Percentiles rank a stretch among this genome's conserved stretches.
Conservation (phyloP, 2,329 filamentous ascomycete species). For the Laburnicola sp. region DNA sequence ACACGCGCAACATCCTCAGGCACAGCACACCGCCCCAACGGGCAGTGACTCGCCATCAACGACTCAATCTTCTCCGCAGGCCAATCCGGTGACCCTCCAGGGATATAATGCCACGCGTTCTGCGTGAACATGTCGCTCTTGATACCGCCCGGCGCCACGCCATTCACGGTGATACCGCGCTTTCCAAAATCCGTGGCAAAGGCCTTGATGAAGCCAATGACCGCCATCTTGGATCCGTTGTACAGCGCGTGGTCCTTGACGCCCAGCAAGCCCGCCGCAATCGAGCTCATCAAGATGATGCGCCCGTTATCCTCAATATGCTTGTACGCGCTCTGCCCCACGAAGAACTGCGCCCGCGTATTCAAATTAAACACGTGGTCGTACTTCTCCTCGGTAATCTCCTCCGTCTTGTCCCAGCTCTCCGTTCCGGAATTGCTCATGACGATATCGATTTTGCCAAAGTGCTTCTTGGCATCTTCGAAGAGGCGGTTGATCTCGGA, state of each 20-base stretch:
- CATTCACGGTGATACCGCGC: slow-evolving; percentile 71
- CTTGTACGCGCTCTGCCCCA: slow-evolving; percentile 74
- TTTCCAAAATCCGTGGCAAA: slow-evolving; percentile 72
- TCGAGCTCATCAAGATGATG: slow-evolving; percentile 74
- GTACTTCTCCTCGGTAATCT: slow-evolving; percentile 70
- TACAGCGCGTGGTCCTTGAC: slow-evolving; percentile 73
- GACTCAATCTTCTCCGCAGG: slow-evolving; percentile 55
- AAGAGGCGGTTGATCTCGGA: slow-evolving; percentile 63
- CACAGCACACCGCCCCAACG: slow-evolving; percentile 52
- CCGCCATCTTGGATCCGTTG: slow-evolving; percentile 71
- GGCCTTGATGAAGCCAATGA: slow-evolving; percentile 71
- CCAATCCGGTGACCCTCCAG: slow-evolving; percentile 54
- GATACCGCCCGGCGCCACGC: slow-evolving; percentile 71
- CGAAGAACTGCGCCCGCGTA: slow-evolving; percentile 73
- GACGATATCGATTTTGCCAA: slow-evolving; percentile 52
- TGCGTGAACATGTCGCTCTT: slow-evolving; percentile 77
- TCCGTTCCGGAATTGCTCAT: slow-evolving; percentile 64
- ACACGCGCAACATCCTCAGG: slow-evolving; percentile 52
- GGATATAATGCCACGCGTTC: slow-evolving; percentile 60
- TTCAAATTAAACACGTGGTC: slow-evolving; percentile 72
- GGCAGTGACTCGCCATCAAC: slow-evolving; percentile 55
- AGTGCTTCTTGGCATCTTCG: slow-evolving; percentile 47
- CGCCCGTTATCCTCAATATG: slow-evolving; percentile 70
- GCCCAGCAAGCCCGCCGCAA: slow-evolving; percentile 67
- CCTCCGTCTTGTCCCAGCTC: slow-evolving; percentile 68